phyloP scores from a whole-genome alignment of 2,329 filamentous ascomycete species.

The Meredithiella fracta region DNA sequence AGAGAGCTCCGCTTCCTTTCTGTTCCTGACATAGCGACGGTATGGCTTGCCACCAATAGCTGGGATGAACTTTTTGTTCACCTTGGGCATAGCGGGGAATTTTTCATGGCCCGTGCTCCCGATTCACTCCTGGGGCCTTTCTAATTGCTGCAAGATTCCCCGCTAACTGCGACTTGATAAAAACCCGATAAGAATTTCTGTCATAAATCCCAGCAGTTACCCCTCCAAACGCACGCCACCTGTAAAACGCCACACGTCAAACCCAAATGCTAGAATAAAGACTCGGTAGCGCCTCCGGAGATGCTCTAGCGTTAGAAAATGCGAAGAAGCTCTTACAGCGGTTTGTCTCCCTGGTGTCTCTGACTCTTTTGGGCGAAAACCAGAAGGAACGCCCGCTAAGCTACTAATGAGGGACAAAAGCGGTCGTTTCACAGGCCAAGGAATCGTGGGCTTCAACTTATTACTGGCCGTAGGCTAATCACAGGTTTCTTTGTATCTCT shows the following conservation, averaged over 20 bases:
- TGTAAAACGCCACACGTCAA: constrained; percentile 2
- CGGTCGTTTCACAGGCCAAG: not conserved
- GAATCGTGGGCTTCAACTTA: not conserved
- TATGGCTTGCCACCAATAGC: not conserved
- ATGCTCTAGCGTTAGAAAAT: not conserved
- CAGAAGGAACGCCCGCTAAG: not conserved
- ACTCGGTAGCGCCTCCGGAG: not conserved
- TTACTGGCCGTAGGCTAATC: not conserved
- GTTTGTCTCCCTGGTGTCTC: not conserved
- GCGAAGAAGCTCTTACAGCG: not conserved
- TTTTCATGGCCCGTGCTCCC: constrained; percentile 5
- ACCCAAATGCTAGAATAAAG: too few relatives aligned
- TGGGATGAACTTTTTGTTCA: not conserved
- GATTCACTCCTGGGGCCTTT: not conserved
- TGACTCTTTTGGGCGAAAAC: not conserved
- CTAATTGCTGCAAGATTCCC: constrained; percentile 2
- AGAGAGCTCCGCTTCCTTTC: too few relatives aligned
- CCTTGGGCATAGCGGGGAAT: not conserved
- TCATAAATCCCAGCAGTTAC: constrained; percentile 3
- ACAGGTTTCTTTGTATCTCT: not conserved
- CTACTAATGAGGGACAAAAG: not conserved
- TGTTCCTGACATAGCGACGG: not conserved
- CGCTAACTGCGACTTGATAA: constrained; percentile 2
- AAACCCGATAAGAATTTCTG: constrained; percentile 2
- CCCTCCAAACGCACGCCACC: constrained; percentile 4